Evolutionary conservation across 495 filamentous ascomycete genomes (phyloP).

Genomic region (Podospora appendiculata): DNA sequence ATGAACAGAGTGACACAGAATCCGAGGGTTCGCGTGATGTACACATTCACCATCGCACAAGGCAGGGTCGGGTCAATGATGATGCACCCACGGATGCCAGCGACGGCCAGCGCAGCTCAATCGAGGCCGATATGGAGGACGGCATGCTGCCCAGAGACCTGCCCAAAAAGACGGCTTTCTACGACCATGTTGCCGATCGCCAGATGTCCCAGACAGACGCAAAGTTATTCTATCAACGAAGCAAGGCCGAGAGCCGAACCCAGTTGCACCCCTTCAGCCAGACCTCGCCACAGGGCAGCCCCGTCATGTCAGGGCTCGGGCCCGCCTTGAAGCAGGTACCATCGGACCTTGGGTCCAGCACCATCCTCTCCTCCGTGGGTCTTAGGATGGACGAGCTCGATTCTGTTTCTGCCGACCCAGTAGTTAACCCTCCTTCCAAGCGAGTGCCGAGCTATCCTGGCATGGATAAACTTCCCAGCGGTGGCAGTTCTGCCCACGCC

Average conservation of each 20-base stretch:
- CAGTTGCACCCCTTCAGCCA: slow-evolving; percentile 42
- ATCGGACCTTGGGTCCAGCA: slow-evolving; percentile 10
- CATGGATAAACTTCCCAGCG: slow-evolving; percentile 6
- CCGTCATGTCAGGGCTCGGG: slow-evolving; percentile 32
- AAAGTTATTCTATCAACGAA: slow-evolving; percentile 90
- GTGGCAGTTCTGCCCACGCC: slow-evolving; percentile 7
- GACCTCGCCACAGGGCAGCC: slow-evolving; percentile 40
- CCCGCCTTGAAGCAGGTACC: slow-evolving; percentile 17
- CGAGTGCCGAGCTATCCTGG: slow-evolving; percentile 11
- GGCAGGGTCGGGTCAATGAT: not conserved
- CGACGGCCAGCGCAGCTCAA: not conserved
- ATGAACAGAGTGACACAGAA: slow-evolving; percentile 20
- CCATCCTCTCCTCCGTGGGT: slow-evolving; percentile 2
- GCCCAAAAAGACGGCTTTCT: slow-evolving; percentile 72
- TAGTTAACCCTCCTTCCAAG: not conserved
- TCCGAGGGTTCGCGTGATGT: slow-evolving; percentile 13
- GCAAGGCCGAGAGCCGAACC: slow-evolving; percentile 54
- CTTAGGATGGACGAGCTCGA: slow-evolving; percentile 10
- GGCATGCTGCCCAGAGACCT: slow-evolving; percentile 67
- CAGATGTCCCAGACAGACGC: slow-evolving; percentile 85
- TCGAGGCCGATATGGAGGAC: slow-evolving; percentile 26
- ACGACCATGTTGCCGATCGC: slow-evolving; percentile 83
- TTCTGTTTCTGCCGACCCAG: slow-evolving; percentile 5
- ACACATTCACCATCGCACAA: not conserved
- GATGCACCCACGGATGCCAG: slow-evolving; percentile 6